phyloP scores from a whole-genome alignment of 352 stramenopile genomes.

The Phytophthora citrophthora region DNA sequence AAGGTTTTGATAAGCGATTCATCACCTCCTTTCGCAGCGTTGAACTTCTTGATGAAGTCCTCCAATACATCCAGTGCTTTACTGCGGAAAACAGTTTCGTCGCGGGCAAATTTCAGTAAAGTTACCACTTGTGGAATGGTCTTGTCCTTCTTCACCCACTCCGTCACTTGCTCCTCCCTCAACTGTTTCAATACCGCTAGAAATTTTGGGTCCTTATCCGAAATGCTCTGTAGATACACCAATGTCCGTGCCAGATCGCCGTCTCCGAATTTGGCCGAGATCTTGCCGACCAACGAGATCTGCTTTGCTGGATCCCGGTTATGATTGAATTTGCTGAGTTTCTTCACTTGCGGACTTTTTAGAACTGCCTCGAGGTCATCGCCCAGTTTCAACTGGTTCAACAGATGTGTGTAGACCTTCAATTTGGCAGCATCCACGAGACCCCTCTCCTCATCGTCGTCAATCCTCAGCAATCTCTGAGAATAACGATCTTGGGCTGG shows the following conservation, averaged over 20 bases:
- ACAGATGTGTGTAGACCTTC: not conserved
- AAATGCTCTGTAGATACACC: not conserved
- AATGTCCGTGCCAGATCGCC: not conserved
- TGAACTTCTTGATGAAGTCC: not conserved
- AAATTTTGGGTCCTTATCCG: not conserved
- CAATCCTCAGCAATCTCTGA: no score
- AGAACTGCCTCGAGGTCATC: not conserved
- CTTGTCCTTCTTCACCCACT: not conserved
- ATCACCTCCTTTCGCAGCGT: not conserved
- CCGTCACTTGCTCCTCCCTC: not conserved
- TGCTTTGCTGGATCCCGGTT: not conserved
- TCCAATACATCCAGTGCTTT: not conserved
- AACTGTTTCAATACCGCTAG: not conserved
- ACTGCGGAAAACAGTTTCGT: not conserved
- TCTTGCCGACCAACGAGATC: not conserved
- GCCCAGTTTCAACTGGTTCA: not conserved
- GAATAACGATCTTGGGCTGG: no score
- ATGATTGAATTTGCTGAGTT: not conserved
- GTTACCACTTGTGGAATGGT: not conserved
- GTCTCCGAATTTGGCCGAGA: not conserved
- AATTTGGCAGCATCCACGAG: not conserved
- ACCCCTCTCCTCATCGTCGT: not conserved
- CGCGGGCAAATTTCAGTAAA: not conserved
- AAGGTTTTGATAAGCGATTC: not conserved
- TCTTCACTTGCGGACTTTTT: constrained; percentile 22